Evolutionary conservation across 2,329 filamentous ascomycete genomes (phyloP).

Genomic region (Talaromyces sp.): DNA sequence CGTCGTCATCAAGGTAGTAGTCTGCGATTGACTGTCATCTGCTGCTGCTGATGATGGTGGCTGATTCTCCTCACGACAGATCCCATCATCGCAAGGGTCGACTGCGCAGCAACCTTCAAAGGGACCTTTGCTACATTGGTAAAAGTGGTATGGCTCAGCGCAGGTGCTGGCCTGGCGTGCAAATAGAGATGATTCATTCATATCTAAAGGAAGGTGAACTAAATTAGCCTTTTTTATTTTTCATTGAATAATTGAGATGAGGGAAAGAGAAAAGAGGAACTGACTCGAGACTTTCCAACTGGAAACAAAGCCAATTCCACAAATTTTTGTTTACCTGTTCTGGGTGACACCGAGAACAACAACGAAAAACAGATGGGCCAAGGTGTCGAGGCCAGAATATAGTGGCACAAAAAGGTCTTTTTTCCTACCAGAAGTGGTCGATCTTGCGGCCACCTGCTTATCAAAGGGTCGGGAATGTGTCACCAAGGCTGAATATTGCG

Average conservation of each 20-base stretch:
- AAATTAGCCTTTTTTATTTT: neutral
- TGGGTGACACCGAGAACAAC: neutral
- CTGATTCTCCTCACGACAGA: constrained; percentile 30
- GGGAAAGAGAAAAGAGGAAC: neutral
- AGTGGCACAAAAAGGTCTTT: neutral
- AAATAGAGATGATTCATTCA: neutral
- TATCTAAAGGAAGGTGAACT: neutral
- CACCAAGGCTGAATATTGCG: neutral
- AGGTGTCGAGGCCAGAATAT: neutral
- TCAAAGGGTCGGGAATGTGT: no score
- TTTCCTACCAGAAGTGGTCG: neutral
- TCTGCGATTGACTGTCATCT: neutral
- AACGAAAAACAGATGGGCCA: neutral
- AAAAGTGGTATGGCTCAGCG: constrained; percentile 7
- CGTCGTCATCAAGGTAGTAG: neutral
- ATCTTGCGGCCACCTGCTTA: neutral
- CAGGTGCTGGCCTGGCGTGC: constrained; percentile 4
- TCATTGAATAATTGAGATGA: neutral
- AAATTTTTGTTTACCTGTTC: neutral
- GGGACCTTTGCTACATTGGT: constrained; percentile 10
- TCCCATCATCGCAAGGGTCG: constrained; percentile 32
- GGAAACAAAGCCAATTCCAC: neutral
- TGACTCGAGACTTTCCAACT: neutral
- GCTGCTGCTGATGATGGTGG: neutral
- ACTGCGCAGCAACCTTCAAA: constrained; percentile 36